phyloP scores from a whole-genome alignment of 495 filamentous ascomycete species.

The Terfezia boudieri region DNA sequence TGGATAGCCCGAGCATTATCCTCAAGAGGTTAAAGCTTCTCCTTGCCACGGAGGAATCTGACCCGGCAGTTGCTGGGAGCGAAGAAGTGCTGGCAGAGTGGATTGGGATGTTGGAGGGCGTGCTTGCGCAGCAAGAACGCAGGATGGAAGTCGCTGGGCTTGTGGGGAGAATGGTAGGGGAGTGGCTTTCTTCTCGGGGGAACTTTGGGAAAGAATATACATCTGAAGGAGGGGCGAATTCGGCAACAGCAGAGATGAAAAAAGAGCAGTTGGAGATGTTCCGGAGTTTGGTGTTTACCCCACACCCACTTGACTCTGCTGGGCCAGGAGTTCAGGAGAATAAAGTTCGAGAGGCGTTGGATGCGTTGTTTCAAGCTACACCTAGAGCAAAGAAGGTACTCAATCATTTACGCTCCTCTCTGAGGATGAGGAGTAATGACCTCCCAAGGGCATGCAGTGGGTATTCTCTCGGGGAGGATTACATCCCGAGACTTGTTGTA shows the following conservation, averaged over 20 bases:
- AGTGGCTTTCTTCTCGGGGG: slow-evolving; percentile 9
- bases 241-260: slow-evolving; percentile 21
- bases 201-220: slow-evolving; percentile 4
- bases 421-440: too few species aligned
- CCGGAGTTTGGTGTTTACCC: slow-evolving; percentile 36
- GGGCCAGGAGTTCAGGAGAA: too few species aligned
- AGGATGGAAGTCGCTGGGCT: slow-evolving; percentile 8
- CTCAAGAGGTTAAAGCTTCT: slow-evolving; percentile 4
- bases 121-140: slow-evolving; percentile 41
- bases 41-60: slow-evolving; percentile 9
- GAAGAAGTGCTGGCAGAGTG: slow-evolving; percentile 37
- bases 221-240: slow-evolving; percentile 23
- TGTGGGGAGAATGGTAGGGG: slow-evolving; percentile 1
- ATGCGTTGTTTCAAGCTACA: too few species aligned
- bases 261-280: slow-evolving; percentile 30
- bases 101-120: slow-evolving; percentile 34
- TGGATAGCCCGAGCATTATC: slow-evolving; percentile 1
- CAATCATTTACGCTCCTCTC: too few species aligned
- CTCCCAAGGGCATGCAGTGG: too few species aligned
- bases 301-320: slow-evolving; percentile 24
- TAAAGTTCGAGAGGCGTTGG: too few species aligned
- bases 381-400: too few species aligned
- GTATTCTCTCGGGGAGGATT: too few species aligned
- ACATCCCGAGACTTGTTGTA: too few species aligned
- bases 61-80: slow-evolving; percentile 15